Percentiles rank a stretch among this genome's conserved stretches.
These are phyloP conservation scores for Neofusicoccum umdonicola DNA, from an alignment of 2,329 filamentous ascomycete genomes.

Conservation along the genomic window DNA sequence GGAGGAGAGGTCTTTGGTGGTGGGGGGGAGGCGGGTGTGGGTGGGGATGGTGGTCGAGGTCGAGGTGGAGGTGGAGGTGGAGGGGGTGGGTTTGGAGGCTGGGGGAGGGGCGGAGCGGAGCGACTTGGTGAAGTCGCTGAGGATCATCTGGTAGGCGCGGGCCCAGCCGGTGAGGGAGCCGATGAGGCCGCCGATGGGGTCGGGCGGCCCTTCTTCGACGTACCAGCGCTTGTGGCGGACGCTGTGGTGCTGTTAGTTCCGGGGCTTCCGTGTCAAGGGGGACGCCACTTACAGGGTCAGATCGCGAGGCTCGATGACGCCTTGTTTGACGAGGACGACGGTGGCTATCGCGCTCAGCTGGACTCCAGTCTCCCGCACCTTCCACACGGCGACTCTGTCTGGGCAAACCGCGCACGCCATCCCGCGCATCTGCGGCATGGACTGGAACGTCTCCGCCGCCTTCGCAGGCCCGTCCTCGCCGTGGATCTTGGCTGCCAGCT, in stretches of 20 bases:
- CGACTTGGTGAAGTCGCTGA: slow-evolving; percentile 18
- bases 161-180: slow-evolving; percentile 65
- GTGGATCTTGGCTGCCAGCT: slow-evolving; percentile 62
- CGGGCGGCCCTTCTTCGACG: slow-evolving; percentile 1
- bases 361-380: slow-evolving; percentile 47
- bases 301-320: slow-evolving; percentile 62
- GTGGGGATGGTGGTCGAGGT: slow-evolving; percentile 27
- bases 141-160: not conserved
- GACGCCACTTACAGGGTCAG: slow-evolving; percentile 62
- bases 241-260: not conserved
- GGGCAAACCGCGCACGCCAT: slow-evolving; percentile 67
- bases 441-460: slow-evolving; percentile 66
- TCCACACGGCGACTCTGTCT: slow-evolving; percentile 65
- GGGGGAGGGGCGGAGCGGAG: not conserved
- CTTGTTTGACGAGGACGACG: slow-evolving; percentile 60
- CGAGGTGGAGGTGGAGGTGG: slow-evolving; percentile 23
- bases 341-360: slow-evolving; percentile 64
- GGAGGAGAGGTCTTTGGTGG: slow-evolving; percentile 25
- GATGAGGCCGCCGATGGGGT: not conserved
- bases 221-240: not conserved
- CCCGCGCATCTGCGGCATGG: slow-evolving; percentile 51
- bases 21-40: slow-evolving; percentile 26
- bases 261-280: slow-evolving; percentile 64
- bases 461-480: slow-evolving; percentile 66
- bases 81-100: not conserved